phyloP scores from a whole-genome alignment of 768 basidiomycete genomes.

The Mycena filopes region DNA sequence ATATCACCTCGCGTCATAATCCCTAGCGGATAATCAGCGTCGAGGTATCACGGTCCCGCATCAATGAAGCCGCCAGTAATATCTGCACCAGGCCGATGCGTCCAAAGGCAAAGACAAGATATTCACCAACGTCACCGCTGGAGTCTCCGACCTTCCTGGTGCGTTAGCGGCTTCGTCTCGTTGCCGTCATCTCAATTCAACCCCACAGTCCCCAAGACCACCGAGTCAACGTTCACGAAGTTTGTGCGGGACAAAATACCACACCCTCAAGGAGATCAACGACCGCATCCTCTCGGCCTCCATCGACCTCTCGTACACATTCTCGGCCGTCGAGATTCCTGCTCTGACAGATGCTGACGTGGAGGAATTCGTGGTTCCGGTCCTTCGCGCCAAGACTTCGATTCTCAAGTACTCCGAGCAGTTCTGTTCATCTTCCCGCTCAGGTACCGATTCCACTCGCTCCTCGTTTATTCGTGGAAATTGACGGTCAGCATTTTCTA shows the following conservation, averaged over 20 bases:
- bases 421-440: too few species aligned
- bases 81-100: constrained; percentile 66
- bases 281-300: constrained; percentile 94
- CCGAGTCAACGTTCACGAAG: constrained; percentile 84
- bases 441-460: too few species aligned
- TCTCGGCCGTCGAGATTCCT: constrained; percentile 58
- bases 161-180: constrained; percentile 29
- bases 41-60: constrained; percentile 50
- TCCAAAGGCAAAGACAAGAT: constrained; percentile 70
- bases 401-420: too few species aligned
- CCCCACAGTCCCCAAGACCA: constrained; percentile 82
- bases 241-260: constrained; percentile 89
- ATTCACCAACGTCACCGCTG: constrained; percentile 70
- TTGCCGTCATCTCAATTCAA: not conserved
- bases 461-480: too few species aligned
- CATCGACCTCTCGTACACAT: constrained; percentile 80
- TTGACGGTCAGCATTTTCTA: too few species aligned
- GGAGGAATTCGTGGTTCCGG: constrained; percentile 58
- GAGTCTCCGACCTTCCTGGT: constrained; percentile 87
- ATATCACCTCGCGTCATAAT: constrained; percentile 86
- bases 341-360: constrained; percentile 63
- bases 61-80: not conserved
- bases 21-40: constrained; percentile 78
- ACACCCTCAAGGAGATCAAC: constrained; percentile 84
- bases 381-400: too few species aligned